Conservation (phyloP, 1,284 basidiomycete genomes). For the Puccinia hordei region DNA sequence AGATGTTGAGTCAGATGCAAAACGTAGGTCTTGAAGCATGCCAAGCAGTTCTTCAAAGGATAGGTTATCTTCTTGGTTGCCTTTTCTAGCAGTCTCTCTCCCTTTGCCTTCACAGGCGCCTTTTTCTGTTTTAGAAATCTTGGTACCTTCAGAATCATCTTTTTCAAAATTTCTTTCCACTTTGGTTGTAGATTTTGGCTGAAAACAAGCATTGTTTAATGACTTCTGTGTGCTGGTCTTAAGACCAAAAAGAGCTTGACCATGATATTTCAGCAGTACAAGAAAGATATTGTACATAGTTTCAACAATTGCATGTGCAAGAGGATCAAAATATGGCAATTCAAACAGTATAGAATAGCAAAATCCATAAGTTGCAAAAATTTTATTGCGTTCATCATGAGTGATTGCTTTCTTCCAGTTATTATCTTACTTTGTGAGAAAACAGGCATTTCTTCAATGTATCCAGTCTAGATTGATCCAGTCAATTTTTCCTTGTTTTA, state of each 20-base stretch:
- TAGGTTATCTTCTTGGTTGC: too few relatives aligned
- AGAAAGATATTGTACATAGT: slow-evolving; percentile 48
- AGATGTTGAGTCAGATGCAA: not conserved
- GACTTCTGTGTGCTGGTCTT: too few relatives aligned
- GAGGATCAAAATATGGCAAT: slow-evolving; percentile 34
- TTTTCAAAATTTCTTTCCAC: too few relatives aligned
- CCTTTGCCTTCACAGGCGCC: too few relatives aligned
- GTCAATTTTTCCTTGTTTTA: not conserved
- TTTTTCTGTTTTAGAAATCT: too few relatives aligned
- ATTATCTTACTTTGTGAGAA: too few relatives aligned
- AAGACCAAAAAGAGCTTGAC: slow-evolving; percentile 6
- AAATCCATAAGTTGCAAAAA: slow-evolving; percentile 30
- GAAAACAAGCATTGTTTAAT: too few relatives aligned
- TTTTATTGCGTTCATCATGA: not conserved
- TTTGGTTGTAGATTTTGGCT: not conserved
- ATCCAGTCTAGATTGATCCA: not conserved
- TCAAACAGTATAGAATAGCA: slow-evolving; percentile 32
- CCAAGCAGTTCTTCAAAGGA: too few relatives aligned
- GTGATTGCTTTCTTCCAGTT: slow-evolving; percentile 33
- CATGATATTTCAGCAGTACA: slow-evolving; percentile 28
- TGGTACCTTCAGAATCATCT: too few relatives aligned
- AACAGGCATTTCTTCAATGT: not conserved
- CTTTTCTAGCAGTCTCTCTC: too few relatives aligned
- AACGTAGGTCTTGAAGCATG: not conserved
- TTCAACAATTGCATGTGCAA: slow-evolving; percentile 18